These are phyloP conservation scores for Sugiyamaella castrensis DNA, from an alignment of 1,139 yeast genomes.

Conservation along the genomic window DNA sequence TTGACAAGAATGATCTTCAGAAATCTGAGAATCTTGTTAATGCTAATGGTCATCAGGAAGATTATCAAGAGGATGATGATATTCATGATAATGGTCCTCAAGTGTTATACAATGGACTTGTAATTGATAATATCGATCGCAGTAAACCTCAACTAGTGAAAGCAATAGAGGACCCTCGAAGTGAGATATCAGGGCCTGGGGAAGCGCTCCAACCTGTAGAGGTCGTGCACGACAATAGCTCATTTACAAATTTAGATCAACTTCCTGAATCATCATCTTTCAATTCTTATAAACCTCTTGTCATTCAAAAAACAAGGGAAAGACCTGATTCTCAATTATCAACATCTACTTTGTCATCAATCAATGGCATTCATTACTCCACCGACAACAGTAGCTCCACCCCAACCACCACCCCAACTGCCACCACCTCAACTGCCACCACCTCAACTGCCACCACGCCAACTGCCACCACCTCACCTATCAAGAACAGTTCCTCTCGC, in stretches of 20 bases:
- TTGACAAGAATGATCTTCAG: not conserved
- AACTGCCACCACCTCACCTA: not conserved
- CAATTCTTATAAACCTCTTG: slow-evolving; percentile 2
- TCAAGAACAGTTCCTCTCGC: not conserved
- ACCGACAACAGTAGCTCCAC: not conserved
- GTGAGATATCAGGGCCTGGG: too few relatives aligned
- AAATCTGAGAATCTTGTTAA: not conserved
- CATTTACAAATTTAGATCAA: too few relatives aligned
- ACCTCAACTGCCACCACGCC: not conserved
- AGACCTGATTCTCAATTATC: not conserved
- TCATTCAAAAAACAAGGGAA: slow-evolving; percentile 8
- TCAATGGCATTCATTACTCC: not conserved
- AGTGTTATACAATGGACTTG: slow-evolving; percentile 3
- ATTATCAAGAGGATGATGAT: not conserved
- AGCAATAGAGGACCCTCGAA: not conserved
- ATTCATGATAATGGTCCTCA: not conserved
- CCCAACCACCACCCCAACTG: not conserved
- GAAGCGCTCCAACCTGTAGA: too few relatives aligned
- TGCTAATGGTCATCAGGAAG: not conserved
- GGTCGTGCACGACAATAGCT: not conserved
- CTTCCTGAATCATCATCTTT: too few relatives aligned
- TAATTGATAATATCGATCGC: slow-evolving; percentile 3
- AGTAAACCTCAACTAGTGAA: not conserved
- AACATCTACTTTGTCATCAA: too few relatives aligned
- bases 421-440: not conserved